A percentile compares a stretch with the other conserved stretches of the same genome.
Evolutionary conservation across 2,329 filamentous ascomycete species (phyloP).

Genomic region (Xylaria sp.): DNA sequence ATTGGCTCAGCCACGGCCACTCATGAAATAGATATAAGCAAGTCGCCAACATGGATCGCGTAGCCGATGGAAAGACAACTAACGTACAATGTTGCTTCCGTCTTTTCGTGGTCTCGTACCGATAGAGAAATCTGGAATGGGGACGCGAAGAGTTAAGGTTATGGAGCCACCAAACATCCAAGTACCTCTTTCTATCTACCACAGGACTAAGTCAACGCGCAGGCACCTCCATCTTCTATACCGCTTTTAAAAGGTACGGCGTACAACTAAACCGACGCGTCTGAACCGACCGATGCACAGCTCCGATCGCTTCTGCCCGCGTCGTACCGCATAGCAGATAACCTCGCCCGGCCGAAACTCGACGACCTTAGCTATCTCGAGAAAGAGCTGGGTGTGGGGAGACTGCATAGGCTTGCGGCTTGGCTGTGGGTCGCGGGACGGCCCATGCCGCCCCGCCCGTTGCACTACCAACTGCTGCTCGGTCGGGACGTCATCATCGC

Average conservation of each 20-base stretch:
- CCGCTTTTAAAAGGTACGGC: not conserved
- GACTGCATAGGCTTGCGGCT: conserved; percentile 1
- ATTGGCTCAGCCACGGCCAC: not conserved
- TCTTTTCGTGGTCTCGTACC: conserved; percentile 1
- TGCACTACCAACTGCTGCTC: conserved; percentile 32
- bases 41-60: too few relatives aligned
- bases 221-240: conserved; percentile 1
- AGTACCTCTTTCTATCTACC: not conserved
- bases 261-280: not conserved
- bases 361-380: conserved; percentile 8
- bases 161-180: conserved; percentile 1
- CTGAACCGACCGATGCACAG: conserved; percentile 1
- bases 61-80: conserved; percentile 1
- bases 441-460: conserved; percentile 30
- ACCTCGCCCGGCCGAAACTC: conserved; percentile 9
- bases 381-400: conserved; percentile 9
- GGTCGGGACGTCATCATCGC: conserved; percentile 27
- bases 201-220: conserved; percentile 1
- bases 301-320: conserved; percentile 9
- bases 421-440: conserved; percentile 35
- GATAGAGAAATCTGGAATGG: conserved; percentile 1
- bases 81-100: not conserved
- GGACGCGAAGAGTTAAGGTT: not conserved
- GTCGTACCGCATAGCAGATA: conserved; percentile 9
- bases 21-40: not conserved